Evolutionary conservation across 2,329 filamentous ascomycete species (phyloP).

Genomic region (Pseudogymnoascus sp.): DNA sequence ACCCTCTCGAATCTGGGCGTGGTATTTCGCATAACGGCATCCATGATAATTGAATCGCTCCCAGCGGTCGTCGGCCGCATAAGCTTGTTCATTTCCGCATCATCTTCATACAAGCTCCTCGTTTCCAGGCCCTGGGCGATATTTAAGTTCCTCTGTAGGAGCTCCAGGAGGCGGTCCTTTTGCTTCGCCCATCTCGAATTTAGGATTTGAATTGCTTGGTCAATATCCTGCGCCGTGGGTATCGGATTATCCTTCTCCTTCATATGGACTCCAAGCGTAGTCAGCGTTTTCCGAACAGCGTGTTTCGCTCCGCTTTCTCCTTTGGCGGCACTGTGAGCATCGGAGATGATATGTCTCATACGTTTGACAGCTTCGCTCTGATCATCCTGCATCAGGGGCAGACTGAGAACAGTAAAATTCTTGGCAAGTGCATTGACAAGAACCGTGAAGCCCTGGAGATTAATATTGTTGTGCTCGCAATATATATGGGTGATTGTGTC

Average conservation of each 20-base stretch:
- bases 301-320: slow-evolving; percentile 19
- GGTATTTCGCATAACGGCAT: slow-evolving; percentile 27
- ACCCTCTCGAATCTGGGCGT: slow-evolving; percentile 24
- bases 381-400: slow-evolving; percentile 56
- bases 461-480: slow-evolving; percentile 65
- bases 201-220: slow-evolving; percentile 23
- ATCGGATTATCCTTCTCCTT: slow-evolving; percentile 21
- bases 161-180: slow-evolving; percentile 21
- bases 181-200: slow-evolving; percentile 25
- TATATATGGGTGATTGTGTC: slow-evolving; percentile 53
- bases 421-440: slow-evolving; percentile 59
- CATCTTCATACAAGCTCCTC: slow-evolving; percentile 12
- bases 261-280: slow-evolving; percentile 21
- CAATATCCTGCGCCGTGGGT: slow-evolving; percentile 25
- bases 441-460: slow-evolving; percentile 60
- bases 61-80: slow-evolving; percentile 26
- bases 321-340: slow-evolving; percentile 15
- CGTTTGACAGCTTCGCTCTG: slow-evolving; percentile 49
- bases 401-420: slow-evolving; percentile 52
- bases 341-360: slow-evolving; percentile 29
- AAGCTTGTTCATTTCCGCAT: slow-evolving; percentile 18
- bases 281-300: slow-evolving; percentile 24
- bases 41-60: slow-evolving; percentile 24
- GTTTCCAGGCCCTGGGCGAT: slow-evolving; percentile 21
- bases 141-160: slow-evolving; percentile 25